phyloP scores from a whole-genome alignment of 768 basidiomycete species.

The Rhodosporidiobolus sp. region DNA sequence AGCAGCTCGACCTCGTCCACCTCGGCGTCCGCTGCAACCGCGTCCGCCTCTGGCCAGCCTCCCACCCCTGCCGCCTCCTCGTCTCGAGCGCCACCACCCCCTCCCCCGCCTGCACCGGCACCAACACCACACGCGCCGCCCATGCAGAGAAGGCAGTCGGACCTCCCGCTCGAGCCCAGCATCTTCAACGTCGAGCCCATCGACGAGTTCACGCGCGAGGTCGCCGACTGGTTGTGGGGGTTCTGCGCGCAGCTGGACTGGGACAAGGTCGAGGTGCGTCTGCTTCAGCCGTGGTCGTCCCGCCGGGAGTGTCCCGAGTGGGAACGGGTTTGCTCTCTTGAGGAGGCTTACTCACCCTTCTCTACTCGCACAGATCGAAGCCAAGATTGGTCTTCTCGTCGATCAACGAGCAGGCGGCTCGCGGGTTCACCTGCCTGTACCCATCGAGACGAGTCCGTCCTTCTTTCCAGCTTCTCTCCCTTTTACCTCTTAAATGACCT shows the following conservation, averaged over 20 bases:
- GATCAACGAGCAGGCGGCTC: constrained; percentile 57
- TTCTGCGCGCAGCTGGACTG: constrained; percentile 50
- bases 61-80: not conserved
- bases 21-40: not conserved
- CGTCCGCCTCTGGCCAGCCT: not conserved
- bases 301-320: no score
- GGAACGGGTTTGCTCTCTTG: no score
- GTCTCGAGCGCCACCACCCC: not conserved
- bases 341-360: not conserved
- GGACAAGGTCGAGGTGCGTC: constrained; percentile 60
- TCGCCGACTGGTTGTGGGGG: constrained; percentile 77
- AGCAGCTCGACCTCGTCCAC: not conserved
- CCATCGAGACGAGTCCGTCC: constrained; percentile 77
- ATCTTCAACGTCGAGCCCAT: constrained; percentile 85
- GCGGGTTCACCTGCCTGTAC: constrained; percentile 66
- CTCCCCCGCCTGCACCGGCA: constrained; percentile 6
- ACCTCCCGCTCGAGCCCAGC: constrained; percentile 52
- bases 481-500: not conserved
- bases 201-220: constrained; percentile 87
- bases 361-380: constrained; percentile 59
- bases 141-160: no score
- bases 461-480: not conserved
- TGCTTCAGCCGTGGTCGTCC: not conserved
- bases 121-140: not conserved
- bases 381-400: constrained; percentile 74